Base-by-base conservation (phyloP, 2,329 filamentous ascomycete species). In the Leptographium flavum region DNA sequence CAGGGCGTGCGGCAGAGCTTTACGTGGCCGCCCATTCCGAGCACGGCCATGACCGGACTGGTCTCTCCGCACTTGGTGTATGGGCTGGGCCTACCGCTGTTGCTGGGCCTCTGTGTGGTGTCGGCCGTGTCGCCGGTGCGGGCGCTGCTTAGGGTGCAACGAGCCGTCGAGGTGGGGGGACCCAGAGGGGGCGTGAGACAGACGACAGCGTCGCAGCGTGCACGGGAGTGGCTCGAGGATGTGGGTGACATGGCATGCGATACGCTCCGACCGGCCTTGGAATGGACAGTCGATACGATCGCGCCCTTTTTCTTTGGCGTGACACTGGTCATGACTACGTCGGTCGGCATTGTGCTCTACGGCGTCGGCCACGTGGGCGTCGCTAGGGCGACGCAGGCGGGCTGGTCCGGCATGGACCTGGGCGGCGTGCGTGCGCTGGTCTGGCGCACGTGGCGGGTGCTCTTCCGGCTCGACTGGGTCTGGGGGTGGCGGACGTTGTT, bases 301-400 rank as follows among this genome's bases (percentile, higher is more conserved):
- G 44, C 46, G 8, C 51, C 49, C 11, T 32, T 50, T 11, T 28
- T 50, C 15, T 49, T 51, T 37, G 49, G 48, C 19, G 13, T 35
- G 8, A 32, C 44, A 11, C 35, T 49, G 30, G 40, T 50, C 10
- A 38, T 47, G 10, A 43, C 45, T 3, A 41, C 43, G 4, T 45
- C 51, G 6, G 41, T 46, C 2, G 46, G 46, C 15, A 36, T 52
- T 7, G 43, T 52, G 9, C 31, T 53, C 17, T 52, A 47, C 33
- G 47, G 48, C 9, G 17, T 50, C 10, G 50, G 48, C 6, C 39
- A 47, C 22, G 45, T 52, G 2, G 48, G 48, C 17, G 21, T 52
- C 3, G 23, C 39, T 1, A 38, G 35, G 1, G 36, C 49, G 19
- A 45, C 27, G 9, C 17, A 45, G 27, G 48, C 49, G 4, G 51